A percentile compares a stretch with the other conserved stretches of the same genome.
phyloP scores from a whole-genome alignment of 2,329 filamentous ascomycete species.

The Elsinoe australis region DNA sequence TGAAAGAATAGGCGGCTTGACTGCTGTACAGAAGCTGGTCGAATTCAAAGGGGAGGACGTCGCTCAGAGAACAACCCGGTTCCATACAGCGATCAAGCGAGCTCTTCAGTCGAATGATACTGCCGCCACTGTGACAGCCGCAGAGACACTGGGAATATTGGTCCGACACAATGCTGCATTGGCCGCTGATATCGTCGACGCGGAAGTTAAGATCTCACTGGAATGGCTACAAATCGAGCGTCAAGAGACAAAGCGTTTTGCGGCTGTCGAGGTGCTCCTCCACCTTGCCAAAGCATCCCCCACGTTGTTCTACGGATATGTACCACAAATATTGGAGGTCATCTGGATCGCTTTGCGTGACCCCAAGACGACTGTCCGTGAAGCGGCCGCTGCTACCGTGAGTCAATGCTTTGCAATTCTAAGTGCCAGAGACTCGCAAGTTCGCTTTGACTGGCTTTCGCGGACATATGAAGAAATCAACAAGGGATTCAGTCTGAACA shows the following conservation, averaged over 20 bases:
- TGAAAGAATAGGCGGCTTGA: slow-evolving; percentile 84
- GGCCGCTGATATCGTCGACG: slow-evolving; percentile 91
- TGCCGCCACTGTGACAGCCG: slow-evolving; percentile 81
- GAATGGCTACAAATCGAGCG: slow-evolving; percentile 96
- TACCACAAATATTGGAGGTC: slow-evolving; percentile 89
- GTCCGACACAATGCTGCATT: slow-evolving; percentile 88
- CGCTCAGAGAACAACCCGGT: slow-evolving; percentile 87
- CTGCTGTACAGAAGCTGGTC: slow-evolving; percentile 85
- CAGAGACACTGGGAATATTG: slow-evolving; percentile 79
- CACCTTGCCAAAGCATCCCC: slow-evolving; percentile 89
- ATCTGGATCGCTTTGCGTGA: slow-evolving; percentile 94
- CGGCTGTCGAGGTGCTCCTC: slow-evolving; percentile 80
- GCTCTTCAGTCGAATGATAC: slow-evolving; percentile 88
- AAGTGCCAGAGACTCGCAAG: slow-evolving; percentile 78
- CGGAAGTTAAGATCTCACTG: slow-evolving; percentile 89
- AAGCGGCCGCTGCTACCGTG: slow-evolving; percentile 85
- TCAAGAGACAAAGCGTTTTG: slow-evolving; percentile 86
- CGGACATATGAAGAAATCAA: slow-evolving; percentile 85
- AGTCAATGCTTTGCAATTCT: slow-evolving; percentile 96
- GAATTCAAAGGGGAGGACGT: slow-evolving; percentile 95
- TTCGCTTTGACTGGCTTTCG: slow-evolving; percentile 80
- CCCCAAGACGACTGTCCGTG: slow-evolving; percentile 80
- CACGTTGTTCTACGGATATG: slow-evolving; percentile 90
- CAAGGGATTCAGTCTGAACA: slow-evolving; percentile 68
- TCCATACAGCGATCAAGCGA: slow-evolving; percentile 80